Base-by-base conservation (phyloP, 192 early-diverging fungal genomes). In the Coemansia furcata region DNA sequence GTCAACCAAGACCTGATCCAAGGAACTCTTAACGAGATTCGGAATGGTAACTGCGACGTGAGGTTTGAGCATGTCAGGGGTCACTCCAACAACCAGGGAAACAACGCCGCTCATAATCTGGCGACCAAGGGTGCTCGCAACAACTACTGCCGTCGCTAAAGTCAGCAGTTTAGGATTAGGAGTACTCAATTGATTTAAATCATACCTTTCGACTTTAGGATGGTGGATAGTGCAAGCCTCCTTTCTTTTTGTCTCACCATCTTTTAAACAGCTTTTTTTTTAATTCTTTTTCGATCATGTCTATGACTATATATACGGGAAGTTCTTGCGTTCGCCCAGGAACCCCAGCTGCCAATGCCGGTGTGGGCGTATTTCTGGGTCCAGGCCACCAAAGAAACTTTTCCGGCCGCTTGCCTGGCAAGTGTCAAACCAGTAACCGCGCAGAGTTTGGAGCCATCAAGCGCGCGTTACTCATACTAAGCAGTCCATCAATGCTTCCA, bases 1-100 rank as follows among this genome's bases (percentile, higher is more conserved):
- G 40, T 12, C 12, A 63, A 73, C 61, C 49, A 50, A 29, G 72
- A 68, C 21, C 72, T 73, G 19, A 58, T 73, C 15, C 30, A 40
- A n/a, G 43, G 43, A 3, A 49, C 46, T 9, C 43, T 61, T 11
- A 42, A 36, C 26, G 19, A 55, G 12, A 66, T 66, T 14, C 23
- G 46, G 7, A 17, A 35, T 4, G 47, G 64, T 47, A 30, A 66
- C 14, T 57, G 23, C 4, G 37, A 58, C 12, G 46, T 72, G 14
- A 29, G 30, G 26, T 57, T 64, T 54, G 47, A 42, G 36, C 62
- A 71, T 15, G 62, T 63, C 14, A 6, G 33, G 4, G 59, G 62
- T 1, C 50, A 59, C 23, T 35, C 49, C 2, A 43, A 42, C 6
- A 59, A 59, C 62, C 7, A 42, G 19, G 68, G 68, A 3, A 64